Percentiles rank a stretch among this genome's conserved stretches.
phyloP scores from a whole-genome alignment of 164 flowering plant genomes.

The Pachysandra terminalis region DNA sequence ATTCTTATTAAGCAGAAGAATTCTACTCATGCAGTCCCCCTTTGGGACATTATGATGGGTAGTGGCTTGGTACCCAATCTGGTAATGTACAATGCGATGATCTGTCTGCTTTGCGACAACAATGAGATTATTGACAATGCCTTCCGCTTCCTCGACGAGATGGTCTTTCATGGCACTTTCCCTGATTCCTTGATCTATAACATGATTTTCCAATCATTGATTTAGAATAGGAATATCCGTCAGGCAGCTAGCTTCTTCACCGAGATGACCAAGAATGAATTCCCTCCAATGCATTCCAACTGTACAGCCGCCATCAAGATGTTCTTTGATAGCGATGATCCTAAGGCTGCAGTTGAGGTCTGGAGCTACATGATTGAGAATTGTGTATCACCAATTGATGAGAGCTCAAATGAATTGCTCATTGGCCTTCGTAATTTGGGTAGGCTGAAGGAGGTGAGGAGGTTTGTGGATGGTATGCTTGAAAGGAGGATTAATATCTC shows the following conservation, averaged over 20 bases:
- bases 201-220: constrained; percentile 61
- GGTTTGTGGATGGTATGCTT: constrained; percentile 50
- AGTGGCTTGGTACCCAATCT: too few relatives aligned
- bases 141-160: constrained; percentile 52
- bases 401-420: constrained; percentile 56
- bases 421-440: constrained; percentile 46
- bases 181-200: constrained; percentile 69
- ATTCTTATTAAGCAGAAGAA: too few relatives aligned
- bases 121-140: constrained; percentile 43
- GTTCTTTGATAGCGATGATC: constrained; percentile 63
- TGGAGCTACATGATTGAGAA: constrained; percentile 63
- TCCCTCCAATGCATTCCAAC: constrained; percentile 48
- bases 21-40: too few relatives aligned
- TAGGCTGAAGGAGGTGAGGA: constrained; percentile 50
- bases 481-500: constrained; percentile 42
- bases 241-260: constrained; percentile 46
- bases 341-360: constrained; percentile 57
- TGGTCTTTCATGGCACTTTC: constrained; percentile 69
- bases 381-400: constrained; percentile 49
- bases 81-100: constrained; percentile 61
- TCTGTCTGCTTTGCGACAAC: constrained; percentile 53
- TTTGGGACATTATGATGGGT: too few relatives aligned
- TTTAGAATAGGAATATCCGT: constrained; percentile 55
- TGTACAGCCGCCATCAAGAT: constrained; percentile 53
- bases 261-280: constrained; percentile 77